These are phyloP conservation scores for Triticum turgidum DNA, from an alignment of 176 grass and related monocot species.

Conservation along the genomic window DNA sequence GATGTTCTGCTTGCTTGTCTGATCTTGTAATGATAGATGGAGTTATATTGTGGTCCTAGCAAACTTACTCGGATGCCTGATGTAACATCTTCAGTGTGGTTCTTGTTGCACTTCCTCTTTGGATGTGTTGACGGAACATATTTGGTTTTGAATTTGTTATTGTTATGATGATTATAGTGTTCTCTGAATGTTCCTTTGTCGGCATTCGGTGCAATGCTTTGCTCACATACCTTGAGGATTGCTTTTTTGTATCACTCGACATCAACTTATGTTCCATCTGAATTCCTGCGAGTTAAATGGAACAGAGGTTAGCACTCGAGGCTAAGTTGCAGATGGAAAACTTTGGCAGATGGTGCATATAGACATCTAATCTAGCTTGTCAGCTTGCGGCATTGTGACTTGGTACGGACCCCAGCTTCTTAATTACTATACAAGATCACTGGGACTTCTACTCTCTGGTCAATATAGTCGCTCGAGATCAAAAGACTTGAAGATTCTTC, in stretches of 20 bases:
- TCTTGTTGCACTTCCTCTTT: neutral
- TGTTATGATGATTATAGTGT: neutral
- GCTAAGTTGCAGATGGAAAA: neutral
- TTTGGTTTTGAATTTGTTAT: slow-evolving; percentile 6
- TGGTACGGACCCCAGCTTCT: neutral
- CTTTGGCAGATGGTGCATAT: neutral
- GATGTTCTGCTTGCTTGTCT: neutral
- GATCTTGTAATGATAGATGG: neutral
- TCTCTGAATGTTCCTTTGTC: neutral
- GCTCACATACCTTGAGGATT: neutral
- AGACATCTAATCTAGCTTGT: too few relatives aligned
- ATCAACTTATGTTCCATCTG: neutral
- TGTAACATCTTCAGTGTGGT: neutral
- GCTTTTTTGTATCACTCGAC: neutral
- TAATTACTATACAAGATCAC: neutral
- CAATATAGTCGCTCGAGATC: too few relatives aligned
- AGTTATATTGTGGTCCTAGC: neutral
- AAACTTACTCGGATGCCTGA: neutral
- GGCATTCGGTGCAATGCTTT: too few relatives aligned
- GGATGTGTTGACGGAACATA: neutral
- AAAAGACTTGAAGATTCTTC: too few relatives aligned
- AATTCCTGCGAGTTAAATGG: neutral
- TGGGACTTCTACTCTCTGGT: neutral
- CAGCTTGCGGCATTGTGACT: neutral
- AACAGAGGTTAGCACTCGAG: neutral